These are phyloP conservation scores for Arctostaphylos glauca DNA, from an alignment of 148 eudicot genomes.

Conservation along the genomic window DNA sequence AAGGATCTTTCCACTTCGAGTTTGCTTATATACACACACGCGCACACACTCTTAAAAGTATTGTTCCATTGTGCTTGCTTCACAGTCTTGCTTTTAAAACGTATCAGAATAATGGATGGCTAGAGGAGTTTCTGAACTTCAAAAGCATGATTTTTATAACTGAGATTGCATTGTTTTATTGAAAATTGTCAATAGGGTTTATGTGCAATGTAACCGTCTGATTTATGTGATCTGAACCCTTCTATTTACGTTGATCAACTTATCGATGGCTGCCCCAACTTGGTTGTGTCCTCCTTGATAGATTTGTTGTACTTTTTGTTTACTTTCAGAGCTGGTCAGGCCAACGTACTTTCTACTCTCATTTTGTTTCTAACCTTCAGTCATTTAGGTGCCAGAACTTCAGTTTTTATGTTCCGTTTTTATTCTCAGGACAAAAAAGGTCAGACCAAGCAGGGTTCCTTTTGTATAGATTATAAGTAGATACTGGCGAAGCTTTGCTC, in stretches of 20 bases:
- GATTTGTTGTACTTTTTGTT: not conserved
- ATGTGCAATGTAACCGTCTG: not conserved
- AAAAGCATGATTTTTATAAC: not conserved
- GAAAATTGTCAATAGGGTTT: conserved; percentile 1
- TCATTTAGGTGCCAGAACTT: not conserved
- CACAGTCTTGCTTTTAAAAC: not conserved
- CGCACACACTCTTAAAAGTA: not conserved
- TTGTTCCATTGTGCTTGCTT: not conserved
- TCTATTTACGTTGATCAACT: not conserved
- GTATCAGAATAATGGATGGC: too few relatives aligned
- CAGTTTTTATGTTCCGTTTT: not conserved
- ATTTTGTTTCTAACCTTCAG: not conserved
- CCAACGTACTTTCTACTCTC: not conserved
- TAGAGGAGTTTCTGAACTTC: not conserved
- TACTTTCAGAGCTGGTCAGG: not conserved
- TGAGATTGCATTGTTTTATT: not conserved
- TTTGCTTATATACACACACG: too few relatives aligned
- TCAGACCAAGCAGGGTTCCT: not conserved
- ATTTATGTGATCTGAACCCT: not conserved
- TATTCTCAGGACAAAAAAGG: not conserved
- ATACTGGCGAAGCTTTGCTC: not conserved
- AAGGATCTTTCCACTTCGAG: not conserved
- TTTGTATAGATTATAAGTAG: not conserved
- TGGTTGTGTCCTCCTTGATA: conserved; percentile 6
- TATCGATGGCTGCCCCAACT: not conserved